Evolutionary conservation across 2,329 filamentous ascomycete genomes (phyloP), one percentile per base, ranked within the genome.

Genomic region (Penicillium sp.): DNA sequence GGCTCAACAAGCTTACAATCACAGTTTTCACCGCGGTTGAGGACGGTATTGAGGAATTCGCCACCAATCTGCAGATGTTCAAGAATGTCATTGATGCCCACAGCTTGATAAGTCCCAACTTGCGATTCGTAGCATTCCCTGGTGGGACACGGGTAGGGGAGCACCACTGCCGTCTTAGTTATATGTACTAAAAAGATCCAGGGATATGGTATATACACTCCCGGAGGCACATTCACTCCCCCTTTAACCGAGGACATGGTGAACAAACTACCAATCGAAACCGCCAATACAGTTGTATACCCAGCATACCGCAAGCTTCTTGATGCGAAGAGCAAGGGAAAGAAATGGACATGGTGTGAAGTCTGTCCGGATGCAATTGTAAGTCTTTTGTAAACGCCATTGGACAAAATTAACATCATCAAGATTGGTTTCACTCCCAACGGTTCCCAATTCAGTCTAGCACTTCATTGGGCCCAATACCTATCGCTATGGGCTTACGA

Each of bases 81-180:
- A 68, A 74, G 54, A 72, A 71, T 43, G 70, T 76, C 21, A 69
- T 77, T 13, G 70, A 70, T 26, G 71, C 72, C 1, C 51, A 72
- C 9, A 69, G 69, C 39, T 48, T 60, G 3, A 56, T 74, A 3
- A 70, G 69, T 8, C 58, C 64, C 0, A 63, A 63, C 3, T 62
- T 77, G n/a, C 48, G 66, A 31, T 75, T 71, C 51, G 60, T 76
- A 43, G 64, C 69, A 9, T 72, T 72, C 37, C 65, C 72, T 11
- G 73, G 73, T 2, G 76, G 65, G 3, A 63, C 66, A 21, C 37
- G 66, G 33, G 65, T 67, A 54, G 35, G 53, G 31, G 42, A 33
- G 25, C 2, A 2, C 3, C 25, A 7, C 3, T 10, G 2, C 16
- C 35, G 21, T 23, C 21, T 5, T 21, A 10, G 3, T 13, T 7